Evolutionary conservation across 2,329 filamentous ascomycete genomes (phyloP).

Genomic region (Sporothrix brasiliensis): DNA sequence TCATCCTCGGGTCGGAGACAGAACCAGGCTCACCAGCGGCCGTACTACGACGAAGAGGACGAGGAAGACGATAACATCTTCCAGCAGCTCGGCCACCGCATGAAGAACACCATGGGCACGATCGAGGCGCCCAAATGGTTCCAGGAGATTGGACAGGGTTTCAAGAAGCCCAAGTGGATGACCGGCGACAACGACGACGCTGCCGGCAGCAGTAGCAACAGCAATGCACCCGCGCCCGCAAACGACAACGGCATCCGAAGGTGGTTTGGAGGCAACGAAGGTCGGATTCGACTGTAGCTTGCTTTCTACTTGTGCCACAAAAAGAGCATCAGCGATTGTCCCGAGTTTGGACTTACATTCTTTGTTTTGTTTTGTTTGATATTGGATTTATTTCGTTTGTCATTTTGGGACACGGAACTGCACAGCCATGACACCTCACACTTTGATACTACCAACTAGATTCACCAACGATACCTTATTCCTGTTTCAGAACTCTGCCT

Average conservation of each 20-base stretch:
- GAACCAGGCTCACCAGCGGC: not conserved
- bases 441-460: conserved; percentile 20
- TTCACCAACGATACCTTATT: conserved; percentile 12
- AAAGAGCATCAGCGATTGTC: not conserved
- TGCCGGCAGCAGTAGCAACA: conserved; percentile 37
- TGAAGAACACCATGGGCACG: conserved; percentile 89
- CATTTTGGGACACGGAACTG: conserved; percentile 5
- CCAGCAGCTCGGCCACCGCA: conserved; percentile 76
- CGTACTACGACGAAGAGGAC: conserved; percentile 36
- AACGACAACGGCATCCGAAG: conserved; percentile 50
- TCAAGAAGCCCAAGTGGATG: conserved; percentile 84
- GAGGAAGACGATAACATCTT: conserved; percentile 80
- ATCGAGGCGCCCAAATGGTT: conserved; percentile 83
- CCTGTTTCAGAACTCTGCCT: not conserved
- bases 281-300: conserved; percentile 41
- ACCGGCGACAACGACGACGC: conserved; percentile 53
- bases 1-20: conserved; percentile 14
- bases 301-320: not conserved
- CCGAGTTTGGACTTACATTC: not conserved
- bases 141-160: conserved; percentile 66
- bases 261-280: conserved; percentile 60
- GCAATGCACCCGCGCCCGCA: conserved; percentile 25
- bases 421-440: not conserved
- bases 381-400: conserved; percentile 14
- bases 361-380: not conserved